These are phyloP conservation scores for Hibiscus syriacus DNA, from an alignment of 345 rosid genomes.

Conservation along the genomic window DNA sequence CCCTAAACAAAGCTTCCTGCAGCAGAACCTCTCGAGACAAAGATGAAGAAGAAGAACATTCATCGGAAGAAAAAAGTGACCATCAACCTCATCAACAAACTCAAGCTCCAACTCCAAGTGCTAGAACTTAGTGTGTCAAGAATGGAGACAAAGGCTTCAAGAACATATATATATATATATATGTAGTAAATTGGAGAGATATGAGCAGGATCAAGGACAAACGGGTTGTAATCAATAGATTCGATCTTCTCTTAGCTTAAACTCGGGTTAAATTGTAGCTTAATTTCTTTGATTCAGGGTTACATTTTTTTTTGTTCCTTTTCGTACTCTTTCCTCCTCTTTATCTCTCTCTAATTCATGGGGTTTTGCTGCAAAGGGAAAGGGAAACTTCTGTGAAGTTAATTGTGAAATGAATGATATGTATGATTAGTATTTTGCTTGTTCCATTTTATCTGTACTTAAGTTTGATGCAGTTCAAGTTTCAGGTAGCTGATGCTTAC, in stretches of 20 bases:
- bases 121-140: not conserved
- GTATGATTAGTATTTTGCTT: not conserved
- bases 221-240: slow-evolving; percentile 4
- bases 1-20: slow-evolving; percentile 22
- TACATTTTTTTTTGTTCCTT: not conserved
- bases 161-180: not conserved
- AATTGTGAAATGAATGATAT: not conserved
- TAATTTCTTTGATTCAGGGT: not conserved
- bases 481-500: not conserved
- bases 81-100: slow-evolving; percentile 10
- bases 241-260: slow-evolving; percentile 7
- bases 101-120: slow-evolving; percentile 3
- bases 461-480: not conserved
- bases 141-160: not conserved
- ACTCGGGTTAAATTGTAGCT: slow-evolving; percentile 10
- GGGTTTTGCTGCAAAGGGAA: not conserved
- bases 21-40: slow-evolving; percentile 9
- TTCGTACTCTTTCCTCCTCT: slow-evolving; percentile 5
- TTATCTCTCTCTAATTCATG: not conserved
- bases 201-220: not conserved
- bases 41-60: slow-evolving; percentile 18
- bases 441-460: not conserved
- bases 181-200: not conserved
- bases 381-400: slow-evolving; percentile 2
- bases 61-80: not conserved